Percentiles rank a stretch among this genome's conserved stretches.
Conservation (phyloP, 805 yeast species). For the Saccharomycopsis synnaedendra region DNA sequence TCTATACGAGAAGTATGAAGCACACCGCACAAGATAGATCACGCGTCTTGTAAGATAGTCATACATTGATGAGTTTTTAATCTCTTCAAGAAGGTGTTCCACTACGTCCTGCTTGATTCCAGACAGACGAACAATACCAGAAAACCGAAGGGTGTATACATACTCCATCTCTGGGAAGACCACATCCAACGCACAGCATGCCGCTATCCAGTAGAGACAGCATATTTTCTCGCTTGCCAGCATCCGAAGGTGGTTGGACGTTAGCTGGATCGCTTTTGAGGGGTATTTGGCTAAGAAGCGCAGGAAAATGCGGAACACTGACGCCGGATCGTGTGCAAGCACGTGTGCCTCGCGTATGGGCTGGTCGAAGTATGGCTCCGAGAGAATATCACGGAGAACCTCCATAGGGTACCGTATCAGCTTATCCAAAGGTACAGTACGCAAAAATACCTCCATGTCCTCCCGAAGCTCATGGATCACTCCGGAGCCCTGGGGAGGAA, state of each 20-base stretch:
- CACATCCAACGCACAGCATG: slow-evolving; percentile 2
- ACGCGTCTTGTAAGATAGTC: slow-evolving; percentile 1
- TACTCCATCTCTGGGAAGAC: slow-evolving; percentile 6
- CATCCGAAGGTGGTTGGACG: neutral
- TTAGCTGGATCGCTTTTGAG: neutral
- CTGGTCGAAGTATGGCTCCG: neutral
- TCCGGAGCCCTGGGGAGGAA: neutral
- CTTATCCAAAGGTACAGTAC: neutral
- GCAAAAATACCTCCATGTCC: neutral
- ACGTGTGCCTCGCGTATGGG: neutral
- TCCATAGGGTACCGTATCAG: neutral
- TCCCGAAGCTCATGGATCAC: slow-evolving; percentile 1
- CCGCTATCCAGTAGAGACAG: slow-evolving; percentile 5
- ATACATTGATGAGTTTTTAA: neutral
- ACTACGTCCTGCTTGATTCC: slow-evolving; percentile 5
- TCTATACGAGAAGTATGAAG: slow-evolving; percentile 4
- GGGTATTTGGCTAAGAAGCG: neutral
- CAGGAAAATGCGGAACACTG: neutral
- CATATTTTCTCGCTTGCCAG: slow-evolving; percentile 1
- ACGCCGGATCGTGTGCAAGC: neutral
- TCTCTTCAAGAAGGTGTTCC: slow-evolving; percentile 1
- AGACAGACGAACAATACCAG: neutral
- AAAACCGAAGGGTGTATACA: slow-evolving; percentile 2
- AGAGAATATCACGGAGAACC: neutral
- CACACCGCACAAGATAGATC: slow-evolving; percentile 3